Percentiles rank a stretch among this genome's conserved stretches.
phyloP scores from a whole-genome alignment of 2,329 filamentous ascomycete species.

The Sclerotinia subarctica region DNA sequence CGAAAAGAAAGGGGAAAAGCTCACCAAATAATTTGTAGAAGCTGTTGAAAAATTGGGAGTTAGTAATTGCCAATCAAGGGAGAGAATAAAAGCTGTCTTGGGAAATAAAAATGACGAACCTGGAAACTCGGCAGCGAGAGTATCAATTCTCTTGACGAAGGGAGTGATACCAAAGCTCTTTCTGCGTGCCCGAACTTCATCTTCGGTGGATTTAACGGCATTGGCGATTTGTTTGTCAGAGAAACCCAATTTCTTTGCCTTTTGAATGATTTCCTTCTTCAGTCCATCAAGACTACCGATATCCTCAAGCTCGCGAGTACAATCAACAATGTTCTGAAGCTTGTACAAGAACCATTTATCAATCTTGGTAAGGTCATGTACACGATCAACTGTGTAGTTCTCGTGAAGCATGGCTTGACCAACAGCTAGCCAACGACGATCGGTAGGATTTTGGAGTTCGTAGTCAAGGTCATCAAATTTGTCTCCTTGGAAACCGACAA shows the following conservation, averaged over 20 bases:
- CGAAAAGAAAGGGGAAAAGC: neutral
- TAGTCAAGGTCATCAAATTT: conserved; percentile 91
- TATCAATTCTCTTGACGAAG: conserved; percentile 99
- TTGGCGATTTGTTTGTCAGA: conserved; percentile 92
- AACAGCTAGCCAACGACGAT: conserved; percentile 95
- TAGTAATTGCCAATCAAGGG: no score
- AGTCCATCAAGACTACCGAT: conserved; percentile 79
- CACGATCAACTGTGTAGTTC: conserved; percentile 85
- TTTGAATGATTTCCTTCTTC: conserved; percentile 82
- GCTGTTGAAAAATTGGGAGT: conserved; percentile 43
- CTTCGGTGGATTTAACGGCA: conserved; percentile 81
- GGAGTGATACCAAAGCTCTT: conserved; percentile 85
- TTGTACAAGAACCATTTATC: conserved; percentile 99
- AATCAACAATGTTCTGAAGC: conserved; percentile 94
- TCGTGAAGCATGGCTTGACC: conserved; percentile 98
- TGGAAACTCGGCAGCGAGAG: conserved; percentile 92
- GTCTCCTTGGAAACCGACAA: conserved; percentile 90
- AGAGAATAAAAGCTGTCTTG: no score
- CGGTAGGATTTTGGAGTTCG: conserved; percentile 86
- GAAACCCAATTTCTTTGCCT: conserved; percentile 97
- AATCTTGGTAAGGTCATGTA: conserved; percentile 95
- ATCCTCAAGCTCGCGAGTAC: conserved; percentile 78
- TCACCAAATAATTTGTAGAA: conserved; percentile 78
- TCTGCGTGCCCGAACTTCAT: conserved; percentile 81
- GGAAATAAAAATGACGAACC: no score